These are phyloP conservation scores for Castanospermum australe DNA, from an alignment of 306 rosid genomes.

Conservation along the genomic window DNA sequence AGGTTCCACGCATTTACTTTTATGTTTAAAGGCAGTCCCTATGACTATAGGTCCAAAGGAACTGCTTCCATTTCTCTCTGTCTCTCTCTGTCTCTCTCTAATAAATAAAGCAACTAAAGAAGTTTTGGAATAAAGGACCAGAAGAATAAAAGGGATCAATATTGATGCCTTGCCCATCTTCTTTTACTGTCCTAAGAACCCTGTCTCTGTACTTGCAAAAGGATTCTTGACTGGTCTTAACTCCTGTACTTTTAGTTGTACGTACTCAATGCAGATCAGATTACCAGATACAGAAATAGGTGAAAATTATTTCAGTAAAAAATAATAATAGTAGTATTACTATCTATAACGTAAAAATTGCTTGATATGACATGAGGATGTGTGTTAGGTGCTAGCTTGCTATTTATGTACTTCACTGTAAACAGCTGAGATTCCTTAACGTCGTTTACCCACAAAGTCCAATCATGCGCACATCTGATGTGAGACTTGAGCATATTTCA, in stretches of 20 bases:
- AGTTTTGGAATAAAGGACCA: conserved; percentile 65
- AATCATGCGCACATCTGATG: not conserved
- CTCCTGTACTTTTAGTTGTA: conserved; percentile 4
- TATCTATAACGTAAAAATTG: not conserved
- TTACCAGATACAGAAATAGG: not conserved
- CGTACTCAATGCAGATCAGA: not conserved
- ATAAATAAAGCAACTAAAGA: conserved; percentile 54
- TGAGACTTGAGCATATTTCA: not conserved
- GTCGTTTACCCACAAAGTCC: not conserved
- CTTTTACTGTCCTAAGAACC: conserved; percentile 29
- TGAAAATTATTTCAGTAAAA: not conserved
- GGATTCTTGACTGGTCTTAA: conserved; percentile 37
- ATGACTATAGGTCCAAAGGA: conserved; percentile 56
- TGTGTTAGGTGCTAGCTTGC: conserved; percentile 3
- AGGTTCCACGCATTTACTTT: conserved; percentile 40
- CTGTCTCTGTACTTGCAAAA: conserved; percentile 4
- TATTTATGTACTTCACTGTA: not conserved
- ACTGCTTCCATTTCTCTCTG: conserved; percentile 35
- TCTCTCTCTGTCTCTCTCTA: conserved; percentile 19
- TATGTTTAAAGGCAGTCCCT: conserved; percentile 41
- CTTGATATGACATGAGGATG: not conserved
- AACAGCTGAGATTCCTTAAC: conserved; percentile 30
- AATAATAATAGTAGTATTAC: not conserved
- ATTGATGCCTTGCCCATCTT: conserved; percentile 48
- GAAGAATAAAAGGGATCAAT: conserved; percentile 34